A percentile compares a stretch with the other conserved stretches of the same genome.
These are phyloP conservation scores for Catenaria anguillulae DNA, from an alignment of 371 early-diverging fungal species.

Conservation along the genomic window DNA sequence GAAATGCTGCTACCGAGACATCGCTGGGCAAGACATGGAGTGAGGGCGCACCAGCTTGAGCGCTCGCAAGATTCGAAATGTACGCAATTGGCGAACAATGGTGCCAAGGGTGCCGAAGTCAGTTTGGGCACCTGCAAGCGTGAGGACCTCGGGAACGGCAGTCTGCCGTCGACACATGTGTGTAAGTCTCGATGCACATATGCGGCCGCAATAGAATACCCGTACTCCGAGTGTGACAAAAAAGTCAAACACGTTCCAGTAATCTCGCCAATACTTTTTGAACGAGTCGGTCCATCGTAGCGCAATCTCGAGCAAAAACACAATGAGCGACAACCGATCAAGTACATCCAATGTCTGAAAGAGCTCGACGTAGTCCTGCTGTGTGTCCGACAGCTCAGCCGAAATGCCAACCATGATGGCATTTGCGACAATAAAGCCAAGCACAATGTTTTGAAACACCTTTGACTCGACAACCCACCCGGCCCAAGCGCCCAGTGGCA, in stretches of 20 bases:
- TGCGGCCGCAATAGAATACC: too few species aligned
- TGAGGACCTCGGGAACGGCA: neutral
- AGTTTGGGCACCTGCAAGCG: too few species aligned
- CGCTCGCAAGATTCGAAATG: conserved; percentile 17
- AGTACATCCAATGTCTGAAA: conserved; percentile 18
- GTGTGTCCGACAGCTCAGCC: conserved; percentile 3
- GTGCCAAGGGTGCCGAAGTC: neutral
- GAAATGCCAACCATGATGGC: conserved; percentile 8
- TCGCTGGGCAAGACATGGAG: neutral
- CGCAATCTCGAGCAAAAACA: conserved; percentile 19
- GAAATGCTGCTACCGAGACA: too few species aligned
- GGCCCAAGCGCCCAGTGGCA: conserved; percentile 14
- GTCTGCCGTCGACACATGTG: too few species aligned
- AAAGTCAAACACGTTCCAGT: conserved; percentile 27
- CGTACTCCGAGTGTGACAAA: conserved; percentile 15
- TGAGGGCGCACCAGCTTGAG: conserved; percentile 17
- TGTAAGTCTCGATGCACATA: too few species aligned
- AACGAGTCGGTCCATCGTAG: conserved; percentile 18
- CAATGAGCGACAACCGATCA: conserved; percentile 15
- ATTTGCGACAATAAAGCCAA: conserved; percentile 8
- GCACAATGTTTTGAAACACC: conserved; percentile 5
- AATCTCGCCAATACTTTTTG: conserved; percentile 17
- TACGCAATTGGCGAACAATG: conserved; percentile 11
- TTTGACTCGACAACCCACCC: conserved; percentile 10
- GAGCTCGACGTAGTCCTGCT: conserved; percentile 7